Conservation (phyloP, 208 protist genomes). For the Histomonas meleagridis region DNA sequence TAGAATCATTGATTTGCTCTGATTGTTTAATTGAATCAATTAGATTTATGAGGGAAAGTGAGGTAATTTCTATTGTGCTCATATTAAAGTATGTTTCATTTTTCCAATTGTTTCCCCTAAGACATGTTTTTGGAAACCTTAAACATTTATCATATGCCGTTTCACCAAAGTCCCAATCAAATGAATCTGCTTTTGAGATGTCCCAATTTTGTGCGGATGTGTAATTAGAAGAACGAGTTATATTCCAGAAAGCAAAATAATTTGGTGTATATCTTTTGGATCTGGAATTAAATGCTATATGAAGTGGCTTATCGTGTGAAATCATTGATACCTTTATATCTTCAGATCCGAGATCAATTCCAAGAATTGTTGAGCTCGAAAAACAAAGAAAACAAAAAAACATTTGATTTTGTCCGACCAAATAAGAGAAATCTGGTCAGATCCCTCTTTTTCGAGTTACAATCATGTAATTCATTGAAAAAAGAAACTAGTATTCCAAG, state of each 20-base stretch:
- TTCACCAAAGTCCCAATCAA: background rate
- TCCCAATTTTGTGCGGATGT: background rate
- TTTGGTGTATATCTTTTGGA: background rate
- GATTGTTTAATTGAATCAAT: background rate
- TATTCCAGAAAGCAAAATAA: conserved; percentile 1
- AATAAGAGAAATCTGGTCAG: no score
- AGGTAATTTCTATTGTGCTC: background rate
- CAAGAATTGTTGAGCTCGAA: background rate
- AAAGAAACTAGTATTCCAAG: no score
- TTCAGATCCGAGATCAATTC: background rate
- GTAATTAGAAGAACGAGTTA: background rate
- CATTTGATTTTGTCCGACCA: no score
- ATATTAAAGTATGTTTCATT: background rate
- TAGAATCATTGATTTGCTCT: background rate
- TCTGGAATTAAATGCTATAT: background rate
- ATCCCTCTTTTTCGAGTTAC: no score
- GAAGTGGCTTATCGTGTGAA: background rate
- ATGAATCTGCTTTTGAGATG: background rate
- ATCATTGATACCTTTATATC: background rate
- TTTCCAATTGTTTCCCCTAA: background rate
- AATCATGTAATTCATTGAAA: no score
- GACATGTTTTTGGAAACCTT: background rate
- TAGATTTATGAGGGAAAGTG: background rate
- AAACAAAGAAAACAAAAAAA: background rate
- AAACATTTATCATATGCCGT: background rate